Conservation (phyloP, 2,329 filamentous ascomycete genomes). For the Domatiomyces globalis region DNA sequence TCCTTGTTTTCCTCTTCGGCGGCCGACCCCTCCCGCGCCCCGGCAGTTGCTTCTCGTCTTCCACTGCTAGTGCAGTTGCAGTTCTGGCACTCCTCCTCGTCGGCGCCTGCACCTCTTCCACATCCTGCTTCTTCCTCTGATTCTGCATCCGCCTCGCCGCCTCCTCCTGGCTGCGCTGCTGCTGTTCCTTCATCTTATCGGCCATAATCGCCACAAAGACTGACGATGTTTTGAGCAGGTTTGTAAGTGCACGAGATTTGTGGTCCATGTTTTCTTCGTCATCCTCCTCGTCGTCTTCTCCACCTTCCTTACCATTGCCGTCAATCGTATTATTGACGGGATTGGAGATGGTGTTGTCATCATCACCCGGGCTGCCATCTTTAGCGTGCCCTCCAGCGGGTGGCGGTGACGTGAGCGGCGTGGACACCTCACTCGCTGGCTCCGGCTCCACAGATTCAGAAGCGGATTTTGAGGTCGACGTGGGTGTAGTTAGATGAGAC, state of each 20-base stretch:
- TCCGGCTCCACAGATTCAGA: neutral
- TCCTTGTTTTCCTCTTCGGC: conserved; percentile 1
- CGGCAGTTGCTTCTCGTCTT: conserved; percentile 9
- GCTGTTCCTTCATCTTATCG: conserved; percentile 34
- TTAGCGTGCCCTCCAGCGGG: neutral
- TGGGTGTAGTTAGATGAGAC: too few species aligned
- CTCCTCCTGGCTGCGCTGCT: conserved; percentile 31
- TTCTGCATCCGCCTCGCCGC: conserved; percentile 26
- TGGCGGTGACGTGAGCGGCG: neutral
- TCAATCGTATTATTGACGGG: too few species aligned
- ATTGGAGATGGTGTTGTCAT: too few species aligned
- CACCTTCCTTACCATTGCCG: neutral
- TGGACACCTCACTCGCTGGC: neutral
- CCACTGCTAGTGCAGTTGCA: conserved; percentile 1
- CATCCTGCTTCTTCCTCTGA: conserved; percentile 19
- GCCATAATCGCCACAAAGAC: conserved; percentile 37
- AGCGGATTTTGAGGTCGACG: neutral
- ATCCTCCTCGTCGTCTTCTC: conserved; percentile 12
- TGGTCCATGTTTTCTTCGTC: conserved; percentile 29
- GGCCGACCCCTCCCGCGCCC: conserved; percentile 11
- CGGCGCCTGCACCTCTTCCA: conserved; percentile 17
- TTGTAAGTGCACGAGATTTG: conserved; percentile 32
- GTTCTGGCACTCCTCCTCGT: conserved; percentile 13
- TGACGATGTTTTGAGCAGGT: conserved; percentile 33
- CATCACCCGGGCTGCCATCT: neutral